Evolutionary conservation across 2,329 filamentous ascomycete species (phyloP).

Genomic region (Alternaria viburni): DNA sequence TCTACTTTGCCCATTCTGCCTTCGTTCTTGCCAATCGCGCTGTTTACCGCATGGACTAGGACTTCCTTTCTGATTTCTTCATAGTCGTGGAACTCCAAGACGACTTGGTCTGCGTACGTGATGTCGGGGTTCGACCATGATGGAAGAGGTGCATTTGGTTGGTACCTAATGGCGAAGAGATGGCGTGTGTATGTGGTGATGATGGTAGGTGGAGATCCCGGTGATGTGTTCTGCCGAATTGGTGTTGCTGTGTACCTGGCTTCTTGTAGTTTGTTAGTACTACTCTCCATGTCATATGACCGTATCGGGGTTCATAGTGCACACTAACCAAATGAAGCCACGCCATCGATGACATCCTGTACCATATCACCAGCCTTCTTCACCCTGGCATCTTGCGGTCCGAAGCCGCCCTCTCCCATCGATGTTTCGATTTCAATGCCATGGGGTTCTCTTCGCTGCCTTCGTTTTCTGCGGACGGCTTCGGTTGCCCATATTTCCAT

Average conservation of each 20-base stretch:
- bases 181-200: constrained; percentile 16
- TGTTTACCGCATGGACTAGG: constrained; percentile 9
- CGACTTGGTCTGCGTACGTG: constrained; percentile 13
- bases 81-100: constrained; percentile 17
- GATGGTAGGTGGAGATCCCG: background rate
- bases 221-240: background rate
- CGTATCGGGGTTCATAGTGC: background rate
- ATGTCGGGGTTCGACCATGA: constrained; percentile 17
- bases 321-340: constrained; percentile 9
- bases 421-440: background rate
- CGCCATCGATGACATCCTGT: constrained; percentile 18
- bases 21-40: constrained; percentile 13
- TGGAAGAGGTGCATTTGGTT: constrained; percentile 5
- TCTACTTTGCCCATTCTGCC: constrained; percentile 24
- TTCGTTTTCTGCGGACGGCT: constrained; percentile 10
- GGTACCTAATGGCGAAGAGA: constrained; percentile 13
- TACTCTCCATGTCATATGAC: background rate
- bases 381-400: background rate
- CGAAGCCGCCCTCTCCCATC: background rate
- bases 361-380: constrained; percentile 9
- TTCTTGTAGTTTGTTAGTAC: background rate
- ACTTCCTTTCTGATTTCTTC: constrained; percentile 4
- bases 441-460: background rate
- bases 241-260: background rate
- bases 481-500: constrained; percentile 28